Percentiles rank a stretch among this genome's conserved stretches.
phyloP scores from a whole-genome alignment of 2,329 filamentous ascomycete species.

The Cercospora berteroae region DNA sequence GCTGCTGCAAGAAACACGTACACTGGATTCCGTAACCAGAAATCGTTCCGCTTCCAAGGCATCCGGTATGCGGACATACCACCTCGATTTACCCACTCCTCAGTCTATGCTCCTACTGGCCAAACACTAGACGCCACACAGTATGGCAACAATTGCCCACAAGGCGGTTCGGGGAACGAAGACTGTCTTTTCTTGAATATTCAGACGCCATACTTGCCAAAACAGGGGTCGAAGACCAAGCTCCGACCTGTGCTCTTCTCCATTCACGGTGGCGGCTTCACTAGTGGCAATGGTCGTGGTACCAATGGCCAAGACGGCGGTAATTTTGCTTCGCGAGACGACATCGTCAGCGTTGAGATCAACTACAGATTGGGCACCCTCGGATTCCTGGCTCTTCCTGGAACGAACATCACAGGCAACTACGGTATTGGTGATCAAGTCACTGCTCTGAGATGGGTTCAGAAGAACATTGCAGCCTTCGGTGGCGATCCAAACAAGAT shows the following conservation, averaged over 20 bases:
- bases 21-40: slow-evolving; percentile 53
- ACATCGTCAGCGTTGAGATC: slow-evolving; percentile 59
- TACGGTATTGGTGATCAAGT: slow-evolving; percentile 55
- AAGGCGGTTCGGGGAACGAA: slow-evolving; percentile 39
- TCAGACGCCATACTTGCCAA: slow-evolving; percentile 47
- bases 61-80: slow-evolving; percentile 48
- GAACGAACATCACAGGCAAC: slow-evolving; percentile 56
- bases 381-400: slow-evolving; percentile 58
- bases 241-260: slow-evolving; percentile 51
- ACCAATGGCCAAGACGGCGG: slow-evolving; percentile 50
- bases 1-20: slow-evolving; percentile 47
- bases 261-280: slow-evolving; percentile 59
- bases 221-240: slow-evolving; percentile 39
- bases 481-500: slow-evolving; percentile 39
- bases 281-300: slow-evolving; percentile 44
- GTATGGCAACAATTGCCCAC: slow-evolving; percentile 49
- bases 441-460: slow-evolving; percentile 50
- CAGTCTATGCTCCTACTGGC: slow-evolving; percentile 46
- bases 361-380: slow-evolving; percentile 61
- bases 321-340: slow-evolving; percentile 55
- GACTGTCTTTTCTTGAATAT: slow-evolving; percentile 53
- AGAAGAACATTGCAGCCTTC: slow-evolving; percentile 41
- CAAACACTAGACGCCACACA: slow-evolving; percentile 48
- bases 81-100: slow-evolving; percentile 49
- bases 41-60: slow-evolving; percentile 51